These are phyloP conservation scores for Ustilago lituana DNA, from an alignment of 1,284 basidiomycete species.

Conservation along the genomic window DNA sequence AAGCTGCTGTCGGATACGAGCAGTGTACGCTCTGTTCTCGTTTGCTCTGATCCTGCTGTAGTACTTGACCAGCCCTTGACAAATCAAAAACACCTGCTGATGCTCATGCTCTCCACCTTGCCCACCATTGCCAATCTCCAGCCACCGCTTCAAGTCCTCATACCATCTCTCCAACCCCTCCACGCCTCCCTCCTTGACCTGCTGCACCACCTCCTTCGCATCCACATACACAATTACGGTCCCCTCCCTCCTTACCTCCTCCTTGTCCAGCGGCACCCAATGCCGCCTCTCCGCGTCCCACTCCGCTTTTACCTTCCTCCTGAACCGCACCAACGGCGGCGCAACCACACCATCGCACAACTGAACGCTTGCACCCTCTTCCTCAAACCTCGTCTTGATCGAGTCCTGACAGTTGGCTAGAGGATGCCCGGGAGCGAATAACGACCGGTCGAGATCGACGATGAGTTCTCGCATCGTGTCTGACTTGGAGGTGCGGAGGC, in stretches of 20 bases:
- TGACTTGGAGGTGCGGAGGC: slow-evolving; percentile 36
- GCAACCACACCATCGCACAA: slow-evolving; percentile 24
- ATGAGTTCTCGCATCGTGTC: slow-evolving; percentile 52
- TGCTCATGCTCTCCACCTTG: neutral
- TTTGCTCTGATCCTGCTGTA: slow-evolving; percentile 20
- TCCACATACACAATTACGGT: slow-evolving; percentile 32
- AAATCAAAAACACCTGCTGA: slow-evolving; percentile 39
- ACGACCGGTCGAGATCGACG: slow-evolving; percentile 36
- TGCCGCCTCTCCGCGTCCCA: slow-evolving; percentile 27
- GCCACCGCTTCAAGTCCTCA: slow-evolving; percentile 17
- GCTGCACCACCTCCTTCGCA: slow-evolving; percentile 27
- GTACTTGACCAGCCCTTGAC: slow-evolving; percentile 44
- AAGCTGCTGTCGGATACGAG: slow-evolving; percentile 38
- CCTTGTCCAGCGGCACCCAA: slow-evolving; percentile 34
- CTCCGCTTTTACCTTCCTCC: slow-evolving; percentile 26
- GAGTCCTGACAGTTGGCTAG: slow-evolving; percentile 10
- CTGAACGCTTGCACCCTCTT: slow-evolving; percentile 32
- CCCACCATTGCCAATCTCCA: slow-evolving; percentile 11
- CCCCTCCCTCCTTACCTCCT: slow-evolving; percentile 23
- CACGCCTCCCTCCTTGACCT: slow-evolving; percentile 18
- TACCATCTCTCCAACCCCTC: slow-evolving; percentile 32
- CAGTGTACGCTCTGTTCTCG: slow-evolving; percentile 43
- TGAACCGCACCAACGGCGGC: slow-evolving; percentile 30
- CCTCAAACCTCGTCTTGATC: slow-evolving; percentile 22
- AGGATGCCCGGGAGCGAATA: slow-evolving; percentile 27